Evolutionary conservation across 352 stramenopile genomes (phyloP), one percentile per base, ranked within the genome.

Genomic region (Globisporangium recalcitrans): DNA sequence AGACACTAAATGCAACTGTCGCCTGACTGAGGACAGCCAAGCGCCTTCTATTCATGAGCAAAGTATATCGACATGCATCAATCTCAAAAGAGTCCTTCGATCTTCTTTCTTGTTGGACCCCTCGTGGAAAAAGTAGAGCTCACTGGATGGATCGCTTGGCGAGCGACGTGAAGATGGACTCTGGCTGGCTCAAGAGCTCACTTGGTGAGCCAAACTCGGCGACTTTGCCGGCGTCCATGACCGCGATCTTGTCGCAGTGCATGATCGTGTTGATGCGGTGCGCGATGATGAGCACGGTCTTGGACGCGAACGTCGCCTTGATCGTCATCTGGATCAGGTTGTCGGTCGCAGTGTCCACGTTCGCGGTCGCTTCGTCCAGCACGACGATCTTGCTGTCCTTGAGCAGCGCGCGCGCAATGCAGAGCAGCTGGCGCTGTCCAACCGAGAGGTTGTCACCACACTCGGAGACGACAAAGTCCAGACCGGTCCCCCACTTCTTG

Each of bases 191-290:
- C 47, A 98, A 60, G 11, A 98, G 63, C 7, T 87, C 67, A 1
- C 47, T 11, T 0, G 93, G 91, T 3, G 77, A 47, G 7, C 77
- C 94, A 58, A 90, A 95, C 69, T 98, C 91, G 2, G 72, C 85
- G 8, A 93, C 82, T 29, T 61, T 66, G 0, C 97, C 97, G 11
- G 82, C 58, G 52, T 97, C 93, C 69, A 99, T 85, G 0, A 98
- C 95, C 11, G 98, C 60, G 36, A 99, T 87, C 13, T 70, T 69
- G 72, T 98, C 95, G 62, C 84, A 96, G 71, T 98, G 91, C 67
- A 97, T 92, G 57, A 99, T 97, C 16, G 96, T 98, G 65, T 98
- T 82, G 34, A 99, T 74, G 16, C 97, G 82, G 70, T 99, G 96
- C 14, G 96, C 96, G 56, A 99, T 98, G 4, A 90, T 98, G 3